A percentile compares a stretch with the other conserved stretches of the same genome.
phyloP scores from a whole-genome alignment of 2,329 filamentous ascomycete species.

The Sporothrix globosa region DNA sequence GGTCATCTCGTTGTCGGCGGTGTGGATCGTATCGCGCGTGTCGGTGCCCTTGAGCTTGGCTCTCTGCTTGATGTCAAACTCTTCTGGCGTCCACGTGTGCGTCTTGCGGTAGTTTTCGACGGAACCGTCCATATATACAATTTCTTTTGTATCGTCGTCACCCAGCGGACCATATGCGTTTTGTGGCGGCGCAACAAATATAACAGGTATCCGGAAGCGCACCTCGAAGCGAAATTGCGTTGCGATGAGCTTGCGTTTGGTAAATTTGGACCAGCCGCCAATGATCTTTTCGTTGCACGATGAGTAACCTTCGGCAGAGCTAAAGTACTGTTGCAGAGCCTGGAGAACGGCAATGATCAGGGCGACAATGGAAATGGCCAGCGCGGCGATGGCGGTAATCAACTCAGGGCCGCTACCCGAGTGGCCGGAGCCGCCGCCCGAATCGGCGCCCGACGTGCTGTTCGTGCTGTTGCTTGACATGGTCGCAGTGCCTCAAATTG shows the following conservation, averaged over 20 bases:
- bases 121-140: constrained; percentile 47
- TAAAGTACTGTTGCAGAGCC: constrained; percentile 55
- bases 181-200: constrained; percentile 51
- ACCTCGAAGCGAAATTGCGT: constrained; percentile 55
- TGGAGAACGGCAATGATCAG: constrained; percentile 52
- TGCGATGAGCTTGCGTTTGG: constrained; percentile 47
- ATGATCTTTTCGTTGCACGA: constrained; percentile 54
- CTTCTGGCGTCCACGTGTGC: constrained; percentile 36
- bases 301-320: constrained; percentile 54
- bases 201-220: constrained; percentile 53
- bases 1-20: constrained; percentile 59
- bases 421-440: constrained; percentile 23
- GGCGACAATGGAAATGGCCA: constrained; percentile 54
- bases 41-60: constrained; percentile 30
- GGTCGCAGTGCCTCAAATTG: neutral
- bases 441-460: neutral
- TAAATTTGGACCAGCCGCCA: constrained; percentile 51
- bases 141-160: constrained; percentile 38
- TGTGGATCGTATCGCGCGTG: constrained; percentile 47
- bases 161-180: constrained; percentile 47
- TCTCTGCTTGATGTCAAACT: constrained; percentile 26
- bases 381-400: constrained; percentile 49
- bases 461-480: constrained; percentile 22
- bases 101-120: constrained; percentile 40
- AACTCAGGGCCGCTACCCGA: constrained; percentile 41